Base-by-base conservation (phyloP, 257 asterid genomes). In the Solanum chilense region DNA sequence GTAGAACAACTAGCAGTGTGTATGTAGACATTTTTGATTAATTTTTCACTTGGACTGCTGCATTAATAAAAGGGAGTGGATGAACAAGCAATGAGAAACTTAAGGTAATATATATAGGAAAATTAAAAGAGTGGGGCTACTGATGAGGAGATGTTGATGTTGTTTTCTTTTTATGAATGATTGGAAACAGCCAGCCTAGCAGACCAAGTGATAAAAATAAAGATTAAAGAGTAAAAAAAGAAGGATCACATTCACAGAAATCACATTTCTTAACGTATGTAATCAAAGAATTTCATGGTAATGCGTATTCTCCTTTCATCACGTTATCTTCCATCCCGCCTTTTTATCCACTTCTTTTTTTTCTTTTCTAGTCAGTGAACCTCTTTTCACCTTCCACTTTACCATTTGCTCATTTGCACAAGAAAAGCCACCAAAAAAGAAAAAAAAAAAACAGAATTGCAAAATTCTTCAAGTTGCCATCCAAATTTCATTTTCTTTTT, bases 71-170 rank as follows among this genome's bases (percentile, higher is more conserved):
- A 42, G 80, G 58, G 31, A 39, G 9, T 85, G 68, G 60, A 78
- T 73, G 91, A 20, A 80, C 66, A 85, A 37, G 27, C 15, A 80
- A 11, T 80, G 85, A 80, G 35, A 89, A 92, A 89, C 5, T 33
- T 11, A 37, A 58, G 88, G 71, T 35, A 84, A 49, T 80, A 29
- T 27, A 47, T 80, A 80, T 80, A 78, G 27, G 84, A 27, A 73
- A 37, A 35, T 33, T 73, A 47, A 80, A 85, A 68, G 82, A 41
- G 81, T 9, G 69, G 68, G 64, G 41, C 75, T 35, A 25, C 64
- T 77, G 70, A 16, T 41, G n/a, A 64, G 77, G 73, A 47, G 39
- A 29, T 33, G 64, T 15, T 2, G 25, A 25, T 80, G 18, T 80
- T 80, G 16, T 78, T 80, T 29, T 25, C 44, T 47, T 47, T 39